These are phyloP conservation scores for Salvia miltiorrhiza DNA, from an alignment of 257 asterid species.

Conservation along the genomic window DNA sequence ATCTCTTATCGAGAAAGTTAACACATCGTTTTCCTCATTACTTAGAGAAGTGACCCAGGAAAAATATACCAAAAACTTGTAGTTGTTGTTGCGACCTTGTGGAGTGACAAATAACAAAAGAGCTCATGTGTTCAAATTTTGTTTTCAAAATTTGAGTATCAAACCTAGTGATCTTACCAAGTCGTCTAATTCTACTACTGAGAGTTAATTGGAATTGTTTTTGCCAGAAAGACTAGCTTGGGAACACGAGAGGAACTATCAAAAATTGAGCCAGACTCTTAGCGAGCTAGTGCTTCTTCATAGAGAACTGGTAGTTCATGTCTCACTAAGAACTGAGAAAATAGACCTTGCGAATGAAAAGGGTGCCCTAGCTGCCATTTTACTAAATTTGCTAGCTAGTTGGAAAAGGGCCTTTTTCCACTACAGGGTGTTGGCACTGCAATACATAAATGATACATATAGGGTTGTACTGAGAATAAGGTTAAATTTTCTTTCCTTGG, in stretches of 20 bases:
- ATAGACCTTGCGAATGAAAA: background rate
- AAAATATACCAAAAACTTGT: background rate
- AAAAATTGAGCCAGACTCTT: background rate
- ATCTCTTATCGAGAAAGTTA: background rate
- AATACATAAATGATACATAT: background rate
- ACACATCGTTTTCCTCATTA: background rate
- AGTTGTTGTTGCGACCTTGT: background rate
- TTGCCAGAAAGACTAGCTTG: background rate
- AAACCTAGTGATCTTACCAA: background rate
- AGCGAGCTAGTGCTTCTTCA: background rate
- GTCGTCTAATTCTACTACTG: background rate
- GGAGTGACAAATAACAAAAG: background rate
- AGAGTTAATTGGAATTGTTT: background rate
- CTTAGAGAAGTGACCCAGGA: background rate
- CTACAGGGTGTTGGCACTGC: background rate
- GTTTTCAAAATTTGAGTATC: background rate
- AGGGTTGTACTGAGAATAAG: background rate
- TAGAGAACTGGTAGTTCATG: background rate
- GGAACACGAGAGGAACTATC: background rate
- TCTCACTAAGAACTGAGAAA: background rate
- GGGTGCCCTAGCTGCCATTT: background rate
- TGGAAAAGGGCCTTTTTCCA: background rate
- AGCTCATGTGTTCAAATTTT: background rate
- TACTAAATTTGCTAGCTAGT: background rate
- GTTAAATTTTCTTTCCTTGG: background rate